Evolutionary conservation across 495 filamentous ascomycete genomes (phyloP), one percentile per base, ranked within the genome.

Genomic region (Penicillium cosmopolitanum): DNA sequence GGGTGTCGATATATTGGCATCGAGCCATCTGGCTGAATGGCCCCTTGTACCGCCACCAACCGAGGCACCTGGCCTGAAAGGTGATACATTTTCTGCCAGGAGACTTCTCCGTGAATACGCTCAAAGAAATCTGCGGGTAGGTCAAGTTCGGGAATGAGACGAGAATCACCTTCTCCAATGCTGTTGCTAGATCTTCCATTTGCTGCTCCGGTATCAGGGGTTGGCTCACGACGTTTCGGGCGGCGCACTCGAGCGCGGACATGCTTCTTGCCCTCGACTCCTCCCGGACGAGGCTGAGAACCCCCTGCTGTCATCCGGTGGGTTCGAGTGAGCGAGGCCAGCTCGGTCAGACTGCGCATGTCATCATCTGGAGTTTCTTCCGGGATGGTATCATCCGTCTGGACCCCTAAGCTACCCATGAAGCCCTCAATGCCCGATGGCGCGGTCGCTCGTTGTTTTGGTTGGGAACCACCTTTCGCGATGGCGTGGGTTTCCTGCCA

Each of bases 1-100:
- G 95, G 95, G 73, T 98, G 95, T 3, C 95, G 90, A 68, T 98
- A 98, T 38, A 98, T 85, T 11, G 95, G 95, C 67, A 90, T 88
- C 57, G 83, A 88, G 53, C 92, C 92, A 66, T 96, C 90, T 4
- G 82, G 68, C 50, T 74, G 80, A 50, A 91, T 75, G 31, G 82
- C 77, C 6, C 93, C 96, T 71, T 98, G 92, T 9, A 96, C 92
- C 38, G 92, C 91, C 35, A 98, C 91, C n/a, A 97, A 85, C 40
- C 95, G 85, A 34, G 95, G 95, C 3, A 98, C 95, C 65, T 95
- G 89, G 13, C 95, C 95, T 33, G 91, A 90, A 51, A 92, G 84
- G 67, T 97, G 95, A 53, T 87, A 89, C 95, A 98, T 98, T 56
- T 84, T 88, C 63, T 93, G 88, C 93, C 94, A 98, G 62, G 79